Evolutionary conservation across 257 asterid species (phyloP).

Genomic region (Solanum pennellii): DNA sequence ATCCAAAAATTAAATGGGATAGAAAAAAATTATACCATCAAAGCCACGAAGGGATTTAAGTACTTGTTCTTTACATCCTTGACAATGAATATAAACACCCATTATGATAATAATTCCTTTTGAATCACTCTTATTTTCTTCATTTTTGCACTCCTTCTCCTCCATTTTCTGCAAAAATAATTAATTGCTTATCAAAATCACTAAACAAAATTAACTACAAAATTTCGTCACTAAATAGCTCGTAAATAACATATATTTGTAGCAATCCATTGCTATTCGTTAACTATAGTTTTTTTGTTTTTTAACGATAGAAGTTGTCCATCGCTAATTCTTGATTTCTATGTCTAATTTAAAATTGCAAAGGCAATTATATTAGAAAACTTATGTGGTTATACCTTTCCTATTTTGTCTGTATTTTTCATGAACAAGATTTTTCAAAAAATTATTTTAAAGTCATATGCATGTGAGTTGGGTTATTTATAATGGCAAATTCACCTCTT

Average conservation of each 20-base stretch:
- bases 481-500: neutral
- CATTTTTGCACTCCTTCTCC: neutral
- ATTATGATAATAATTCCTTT: conserved; percentile 15
- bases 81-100: conserved; percentile 48
- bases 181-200: neutral
- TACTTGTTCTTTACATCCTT: conserved; percentile 37
- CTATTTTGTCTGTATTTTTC: neutral
- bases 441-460: neutral
- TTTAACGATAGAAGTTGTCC: neutral
- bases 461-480: neutral
- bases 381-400: neutral
- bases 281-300: neutral
- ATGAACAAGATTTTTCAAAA: neutral
- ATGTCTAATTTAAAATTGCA: neutral
- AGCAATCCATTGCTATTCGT: neutral
- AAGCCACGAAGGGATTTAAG: conserved; percentile 22
- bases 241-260: neutral
- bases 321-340: neutral
- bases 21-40: conserved; percentile 18
- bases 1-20: neutral
- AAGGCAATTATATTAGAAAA: neutral
- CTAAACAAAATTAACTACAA: neutral
- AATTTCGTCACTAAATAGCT: neutral
- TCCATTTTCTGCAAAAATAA: neutral
- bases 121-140: neutral